Base-by-base conservation (phyloP, 768 basidiomycete genomes). In the Naganishia onofrii region DNA sequence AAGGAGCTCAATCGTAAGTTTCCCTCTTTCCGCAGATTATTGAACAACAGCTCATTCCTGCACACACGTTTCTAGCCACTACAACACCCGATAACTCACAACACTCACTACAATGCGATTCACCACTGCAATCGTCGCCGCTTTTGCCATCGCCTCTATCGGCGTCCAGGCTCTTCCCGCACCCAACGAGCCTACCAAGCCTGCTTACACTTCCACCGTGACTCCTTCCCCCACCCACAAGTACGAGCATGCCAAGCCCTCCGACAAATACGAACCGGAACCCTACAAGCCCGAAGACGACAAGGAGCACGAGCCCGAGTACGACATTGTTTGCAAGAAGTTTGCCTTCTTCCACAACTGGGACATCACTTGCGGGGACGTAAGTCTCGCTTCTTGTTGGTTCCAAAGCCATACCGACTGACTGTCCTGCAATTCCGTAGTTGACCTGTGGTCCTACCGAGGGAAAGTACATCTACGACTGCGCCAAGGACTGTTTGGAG, bases 311-410 rank as follows among this genome's bases (percentile, higher is more conserved):
- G 42, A 63, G 42, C 60, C 60, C 6, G 60, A 63, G 15, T 63
- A 63, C 29, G 38, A 63, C 8, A 42, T 46, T 9, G 60, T 63
- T 19, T 63, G 38, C 60, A 63, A 42, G 26, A 17, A 46, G 13
- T 42, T 63, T 26, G 60, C 60, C 38, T 63, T 63, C 23, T 63
- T 63, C 60, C 60, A 63, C 38, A 28, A 28, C 38, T 63, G 60
- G 60, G 60, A 63, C 26, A 46, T 46, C 21, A 6, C 2, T 29
- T 63, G 38, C 38, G 60, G 38, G 28, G 60, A 63, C 19, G 60
- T 63, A 44, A 46, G 60, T 63, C 23, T 26, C 15, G 23, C 29
- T 29, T 60, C 42, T 13, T 31, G 7, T 15, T 15, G 42, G 9
- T 51, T 1, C 34, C 38, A 2, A n/a, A 21, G 9, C 19, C 2